A percentile compares a stretch with the other conserved stretches of the same genome.
These are phyloP conservation scores for Penicillium thymicola DNA, from an alignment of 2,329 filamentous ascomycete species.

Conservation along the genomic window DNA sequence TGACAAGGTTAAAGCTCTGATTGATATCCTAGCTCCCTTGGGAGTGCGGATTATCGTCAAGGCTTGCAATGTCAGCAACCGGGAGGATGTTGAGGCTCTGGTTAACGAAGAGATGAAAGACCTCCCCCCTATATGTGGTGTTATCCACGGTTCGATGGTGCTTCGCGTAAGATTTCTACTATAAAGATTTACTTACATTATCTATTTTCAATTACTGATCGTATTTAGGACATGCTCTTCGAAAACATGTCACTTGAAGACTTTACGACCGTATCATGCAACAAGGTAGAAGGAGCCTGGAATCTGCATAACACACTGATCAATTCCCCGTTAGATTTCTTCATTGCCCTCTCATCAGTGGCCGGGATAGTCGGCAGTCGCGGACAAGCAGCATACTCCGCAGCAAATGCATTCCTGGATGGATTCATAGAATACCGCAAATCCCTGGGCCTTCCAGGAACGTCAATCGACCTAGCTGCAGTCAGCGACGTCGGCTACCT, in stretches of 20 bases:
- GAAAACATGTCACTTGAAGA: constrained; percentile 30
- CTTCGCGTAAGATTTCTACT: constrained; percentile 26
- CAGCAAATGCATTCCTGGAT: constrained; percentile 28
- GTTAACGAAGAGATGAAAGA: constrained; percentile 20
- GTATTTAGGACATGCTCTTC: constrained; percentile 27
- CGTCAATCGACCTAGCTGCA: constrained; percentile 29
- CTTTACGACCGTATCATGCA: constrained; percentile 16
- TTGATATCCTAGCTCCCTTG: constrained; percentile 13
- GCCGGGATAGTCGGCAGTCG: constrained; percentile 28
- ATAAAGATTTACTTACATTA: not conserved
- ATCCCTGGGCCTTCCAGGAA: constrained; percentile 24
- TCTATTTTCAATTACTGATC: constrained; percentile 3
- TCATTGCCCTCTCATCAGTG: constrained; percentile 28
- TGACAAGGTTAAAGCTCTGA: constrained; percentile 17
- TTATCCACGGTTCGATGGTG: constrained; percentile 50
- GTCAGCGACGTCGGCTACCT: constrained; percentile 26
- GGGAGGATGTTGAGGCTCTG: constrained; percentile 29
- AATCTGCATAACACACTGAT: constrained; percentile 30
- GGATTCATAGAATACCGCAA: constrained; percentile 27
- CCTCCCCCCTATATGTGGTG: constrained; percentile 40
- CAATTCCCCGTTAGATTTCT: constrained; percentile 24
- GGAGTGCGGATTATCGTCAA: constrained; percentile 25
- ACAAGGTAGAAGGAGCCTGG: constrained; percentile 28
- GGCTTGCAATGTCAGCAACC: constrained; percentile 34
- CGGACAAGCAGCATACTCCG: constrained; percentile 28